phyloP scores from a whole-genome alignment of 1,284 basidiomycete species.

The Leccinum fallax region DNA sequence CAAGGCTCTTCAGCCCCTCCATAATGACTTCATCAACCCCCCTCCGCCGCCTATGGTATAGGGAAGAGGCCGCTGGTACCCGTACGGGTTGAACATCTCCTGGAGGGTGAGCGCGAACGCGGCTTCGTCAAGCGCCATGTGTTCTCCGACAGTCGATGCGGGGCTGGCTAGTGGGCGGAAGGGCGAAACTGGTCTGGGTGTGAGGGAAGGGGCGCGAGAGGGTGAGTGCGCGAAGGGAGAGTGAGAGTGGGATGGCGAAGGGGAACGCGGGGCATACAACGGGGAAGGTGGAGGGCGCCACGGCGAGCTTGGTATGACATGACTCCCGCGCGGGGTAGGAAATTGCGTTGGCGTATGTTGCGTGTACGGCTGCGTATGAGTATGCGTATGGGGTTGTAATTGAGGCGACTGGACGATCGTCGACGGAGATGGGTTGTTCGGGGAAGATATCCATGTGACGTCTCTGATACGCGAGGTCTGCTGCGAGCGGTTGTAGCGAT shows the following conservation, averaged over 20 bases:
- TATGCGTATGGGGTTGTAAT: neutral
- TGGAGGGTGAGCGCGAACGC: neutral
- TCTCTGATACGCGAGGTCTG: constrained; percentile 27
- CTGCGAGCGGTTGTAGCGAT: constrained; percentile 27
- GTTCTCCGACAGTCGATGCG: constrained; percentile 30
- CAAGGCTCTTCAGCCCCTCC: constrained; percentile 29
- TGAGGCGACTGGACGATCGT: neutral
- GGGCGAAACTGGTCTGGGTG: neutral
- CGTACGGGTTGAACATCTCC: constrained; percentile 8
- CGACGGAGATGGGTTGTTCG: constrained; percentile 9
- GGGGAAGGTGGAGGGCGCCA: neutral
- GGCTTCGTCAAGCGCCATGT: constrained; percentile 27
- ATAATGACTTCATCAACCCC: constrained; percentile 22
- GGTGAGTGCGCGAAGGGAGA: neutral
- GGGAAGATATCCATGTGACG: constrained; percentile 27
- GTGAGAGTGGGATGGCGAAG: neutral
- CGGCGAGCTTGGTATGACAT: neutral
- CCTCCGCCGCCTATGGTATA: neutral
- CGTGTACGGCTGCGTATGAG: too few species aligned
- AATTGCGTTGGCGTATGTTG: neutral
- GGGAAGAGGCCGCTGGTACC: constrained; percentile 5
- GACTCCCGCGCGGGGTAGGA: neutral
- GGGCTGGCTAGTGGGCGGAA: constrained; percentile 24
- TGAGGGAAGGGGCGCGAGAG: neutral
- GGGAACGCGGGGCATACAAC: neutral